Conservation (phyloP, 2,329 filamentous ascomycete genomes). For the Neonectria neomacrospora region DNA sequence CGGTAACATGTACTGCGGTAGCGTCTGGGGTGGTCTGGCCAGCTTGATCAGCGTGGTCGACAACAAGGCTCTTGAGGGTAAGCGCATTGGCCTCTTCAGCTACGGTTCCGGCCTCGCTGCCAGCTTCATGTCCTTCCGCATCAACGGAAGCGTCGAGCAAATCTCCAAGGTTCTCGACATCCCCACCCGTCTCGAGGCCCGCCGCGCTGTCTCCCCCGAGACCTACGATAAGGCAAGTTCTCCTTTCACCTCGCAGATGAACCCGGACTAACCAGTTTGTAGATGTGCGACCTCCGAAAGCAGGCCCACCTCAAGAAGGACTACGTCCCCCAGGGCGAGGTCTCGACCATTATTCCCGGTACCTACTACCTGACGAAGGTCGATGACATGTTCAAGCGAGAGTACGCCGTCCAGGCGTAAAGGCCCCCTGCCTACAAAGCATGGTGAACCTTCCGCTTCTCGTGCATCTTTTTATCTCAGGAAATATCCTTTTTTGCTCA, state of each 20-base stretch:
- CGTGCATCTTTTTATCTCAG: conserved; percentile 24
- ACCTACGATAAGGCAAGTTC: conserved; percentile 77
- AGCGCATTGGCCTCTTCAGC: conserved; percentile 81
- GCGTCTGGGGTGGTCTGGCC: conserved; percentile 81
- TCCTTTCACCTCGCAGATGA: neutral
- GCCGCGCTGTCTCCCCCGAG: conserved; percentile 74
- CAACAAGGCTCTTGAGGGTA: conserved; percentile 72
- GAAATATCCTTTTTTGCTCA: conserved; percentile 30
- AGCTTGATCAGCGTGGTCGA: conserved; percentile 74
- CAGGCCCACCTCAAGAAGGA: conserved; percentile 85
- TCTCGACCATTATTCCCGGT: conserved; percentile 72
- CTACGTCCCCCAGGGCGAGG: conserved; percentile 76
- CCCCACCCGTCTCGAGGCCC: conserved; percentile 72
- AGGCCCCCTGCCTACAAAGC: conserved; percentile 11
- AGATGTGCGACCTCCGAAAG: conserved; percentile 85
- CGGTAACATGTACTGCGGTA: conserved; percentile 75
- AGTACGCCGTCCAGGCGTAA: conserved; percentile 80
- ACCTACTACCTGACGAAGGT: conserved; percentile 84
- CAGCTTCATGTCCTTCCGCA: conserved; percentile 78
- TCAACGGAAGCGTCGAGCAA: conserved; percentile 75
- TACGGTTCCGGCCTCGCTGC: conserved; percentile 81
- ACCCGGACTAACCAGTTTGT: conserved; percentile 32
- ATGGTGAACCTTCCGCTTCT: conserved; percentile 34
- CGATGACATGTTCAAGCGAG: conserved; percentile 87
- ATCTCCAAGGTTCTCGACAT: conserved; percentile 77